Evolutionary conservation across 2,329 filamentous ascomycete species (phyloP).

Genomic region (Paraphaeosphaeria minitans): DNA sequence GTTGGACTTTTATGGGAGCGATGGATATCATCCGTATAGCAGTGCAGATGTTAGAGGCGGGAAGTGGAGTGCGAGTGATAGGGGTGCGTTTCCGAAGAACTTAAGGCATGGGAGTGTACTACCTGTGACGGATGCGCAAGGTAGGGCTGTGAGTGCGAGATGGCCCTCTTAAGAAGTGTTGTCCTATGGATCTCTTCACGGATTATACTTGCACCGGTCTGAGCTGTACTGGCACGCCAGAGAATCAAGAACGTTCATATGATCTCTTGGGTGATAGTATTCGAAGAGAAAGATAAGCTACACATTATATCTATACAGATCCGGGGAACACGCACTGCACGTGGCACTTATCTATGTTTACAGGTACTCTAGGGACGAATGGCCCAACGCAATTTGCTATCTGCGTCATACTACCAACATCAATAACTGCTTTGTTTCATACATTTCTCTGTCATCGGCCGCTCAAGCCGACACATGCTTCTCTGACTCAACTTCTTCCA

Average conservation of each 20-base stretch:
- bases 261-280: neutral
- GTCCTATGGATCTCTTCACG: neutral
- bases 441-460: neutral
- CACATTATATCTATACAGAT: neutral
- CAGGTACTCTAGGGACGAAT: neutral
- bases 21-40: slow-evolving; percentile 60
- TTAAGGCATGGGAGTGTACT: slow-evolving; percentile 60
- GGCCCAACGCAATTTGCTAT: neutral
- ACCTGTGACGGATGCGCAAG: slow-evolving; percentile 52
- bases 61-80: slow-evolving; percentile 54
- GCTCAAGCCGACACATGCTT: neutral
- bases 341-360: neutral
- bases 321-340: neutral
- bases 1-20: slow-evolving; percentile 48
- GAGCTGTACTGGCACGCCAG: neutral
- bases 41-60: slow-evolving; percentile 52
- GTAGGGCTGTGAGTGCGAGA: slow-evolving; percentile 47
- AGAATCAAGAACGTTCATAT: neutral
- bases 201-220: neutral
- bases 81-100: slow-evolving; percentile 52
- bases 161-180: slow-evolving; percentile 22
- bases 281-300: neutral
- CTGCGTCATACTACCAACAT: neutral
- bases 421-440: neutral
- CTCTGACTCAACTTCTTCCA: neutral